Percentiles rank a stretch among this genome's conserved stretches.
phyloP scores from a whole-genome alignment of 2,329 filamentous ascomycete genomes.

The Rhexocercosporidium sp. region DNA sequence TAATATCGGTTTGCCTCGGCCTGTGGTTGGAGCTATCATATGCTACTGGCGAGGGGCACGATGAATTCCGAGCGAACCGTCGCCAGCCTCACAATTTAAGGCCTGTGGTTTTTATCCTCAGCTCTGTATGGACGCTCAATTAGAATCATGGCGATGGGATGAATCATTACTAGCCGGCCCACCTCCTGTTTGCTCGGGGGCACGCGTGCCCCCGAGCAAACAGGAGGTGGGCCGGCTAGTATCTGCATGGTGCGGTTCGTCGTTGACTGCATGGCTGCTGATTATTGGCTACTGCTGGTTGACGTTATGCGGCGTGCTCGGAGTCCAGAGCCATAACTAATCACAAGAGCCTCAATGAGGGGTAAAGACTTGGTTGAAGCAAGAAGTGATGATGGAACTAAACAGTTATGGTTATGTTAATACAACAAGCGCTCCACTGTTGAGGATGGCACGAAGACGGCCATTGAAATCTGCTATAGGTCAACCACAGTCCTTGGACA shows the following conservation, averaged over 20 bases:
- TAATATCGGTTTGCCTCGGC: conserved; percentile 3
- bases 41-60: background rate
- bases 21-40: conserved; percentile 5
- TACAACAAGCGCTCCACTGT: background rate
- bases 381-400: background rate
- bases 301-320: conserved; percentile 3
- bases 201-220: no score
- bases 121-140: background rate
- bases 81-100: background rate
- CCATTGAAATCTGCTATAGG: background rate
- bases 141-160: background rate
- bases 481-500: background rate
- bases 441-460: background rate
- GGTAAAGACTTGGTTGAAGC: background rate
- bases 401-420: background rate
- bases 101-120: background rate
- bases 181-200: no score
- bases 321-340: background rate
- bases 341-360: conserved; percentile 3
- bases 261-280: conserved; percentile 5
- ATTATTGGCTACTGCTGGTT: conserved; percentile 8
- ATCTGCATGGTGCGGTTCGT: background rate
- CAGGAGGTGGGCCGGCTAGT: no score
- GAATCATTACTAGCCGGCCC: no score
- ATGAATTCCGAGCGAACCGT: background rate